Percentiles rank a stretch among this genome's conserved stretches.
These are phyloP conservation scores for Annulohypoxylon truncatum DNA, from an alignment of 2,329 filamentous ascomycete genomes.

Conservation along the genomic window DNA sequence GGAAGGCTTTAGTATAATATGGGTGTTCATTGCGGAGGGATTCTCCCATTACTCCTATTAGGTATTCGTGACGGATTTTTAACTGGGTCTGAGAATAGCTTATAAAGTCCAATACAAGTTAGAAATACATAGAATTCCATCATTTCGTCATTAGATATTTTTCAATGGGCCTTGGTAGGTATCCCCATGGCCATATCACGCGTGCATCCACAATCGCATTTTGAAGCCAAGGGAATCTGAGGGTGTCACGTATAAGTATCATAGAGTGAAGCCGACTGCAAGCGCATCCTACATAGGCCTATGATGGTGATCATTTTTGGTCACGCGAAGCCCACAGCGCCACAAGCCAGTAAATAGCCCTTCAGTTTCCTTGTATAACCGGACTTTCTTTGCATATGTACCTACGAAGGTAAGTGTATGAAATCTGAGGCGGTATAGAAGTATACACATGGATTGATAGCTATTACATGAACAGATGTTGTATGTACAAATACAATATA, in stretches of 20 bases:
- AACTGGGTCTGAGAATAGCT: background rate
- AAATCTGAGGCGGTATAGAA: constrained; percentile 8
- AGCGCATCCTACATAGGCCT: constrained; percentile 24
- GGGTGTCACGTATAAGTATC: constrained; percentile 5
- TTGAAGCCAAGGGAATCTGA: constrained; percentile 6
- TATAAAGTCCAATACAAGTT: background rate
- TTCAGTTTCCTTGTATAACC: constrained; percentile 18
- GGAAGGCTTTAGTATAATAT: background rate
- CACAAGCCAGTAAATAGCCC: background rate
- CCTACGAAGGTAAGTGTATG: background rate
- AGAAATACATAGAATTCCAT: background rate
- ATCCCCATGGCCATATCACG: constrained; percentile 8
- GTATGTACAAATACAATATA: constrained; percentile 15
- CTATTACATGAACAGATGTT: background rate
- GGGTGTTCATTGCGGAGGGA: background rate
- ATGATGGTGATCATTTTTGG: constrained; percentile 5
- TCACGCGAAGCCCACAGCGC: constrained; percentile 30
- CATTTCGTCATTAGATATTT: background rate
- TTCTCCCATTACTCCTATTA: constrained; percentile 8
- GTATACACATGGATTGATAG: background rate
- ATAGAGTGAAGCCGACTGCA: constrained; percentile 32
- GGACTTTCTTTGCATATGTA: too few species aligned
- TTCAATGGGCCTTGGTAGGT: constrained; percentile 6
- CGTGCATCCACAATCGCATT: constrained; percentile 7
- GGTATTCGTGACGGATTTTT: background rate